phyloP scores from a whole-genome alignment of 169 alveolate genomes.

The Perkinsus chesapeaki region DNA sequence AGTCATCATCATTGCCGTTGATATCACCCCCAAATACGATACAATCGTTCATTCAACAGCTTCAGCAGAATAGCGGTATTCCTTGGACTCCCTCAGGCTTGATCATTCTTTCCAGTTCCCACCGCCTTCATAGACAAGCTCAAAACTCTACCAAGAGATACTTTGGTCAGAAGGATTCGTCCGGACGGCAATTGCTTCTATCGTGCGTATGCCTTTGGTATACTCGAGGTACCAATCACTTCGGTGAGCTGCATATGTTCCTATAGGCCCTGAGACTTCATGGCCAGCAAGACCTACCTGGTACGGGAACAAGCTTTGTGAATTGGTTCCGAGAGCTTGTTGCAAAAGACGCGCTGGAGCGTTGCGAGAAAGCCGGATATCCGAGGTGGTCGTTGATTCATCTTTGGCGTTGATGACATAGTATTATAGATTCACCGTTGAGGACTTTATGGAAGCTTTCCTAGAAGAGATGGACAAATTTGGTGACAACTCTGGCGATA shows the following conservation, averaged over 20 bases:
- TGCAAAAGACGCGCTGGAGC: not conserved
- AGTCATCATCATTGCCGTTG: not conserved
- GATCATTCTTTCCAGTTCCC: not conserved
- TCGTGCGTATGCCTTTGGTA: slow-evolving; percentile 23
- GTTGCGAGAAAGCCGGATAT: not conserved
- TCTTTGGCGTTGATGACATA: not conserved
- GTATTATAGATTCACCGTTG: not conserved
- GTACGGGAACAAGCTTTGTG: not conserved
- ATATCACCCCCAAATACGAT: not conserved
- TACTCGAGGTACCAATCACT: not conserved
- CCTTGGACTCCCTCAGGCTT: not conserved
- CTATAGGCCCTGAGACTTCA: not conserved
- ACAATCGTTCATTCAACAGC: not conserved
- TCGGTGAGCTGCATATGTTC: not conserved
- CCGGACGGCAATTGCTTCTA: slow-evolving; percentile 35
- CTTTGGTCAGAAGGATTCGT: slow-evolving; percentile 16
- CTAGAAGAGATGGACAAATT: not conserved
- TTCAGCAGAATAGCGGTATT: not conserved
- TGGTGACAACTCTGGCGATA: not conserved
- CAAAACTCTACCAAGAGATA: not conserved
- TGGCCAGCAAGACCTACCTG: not conserved
- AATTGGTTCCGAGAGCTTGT: not conserved
- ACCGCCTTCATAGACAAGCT: not conserved
- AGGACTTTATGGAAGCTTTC: slow-evolving; percentile 1
- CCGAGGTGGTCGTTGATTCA: not conserved